Base-by-base conservation (phyloP, 129 eudicot species). In the Glebionis coronaria region DNA sequence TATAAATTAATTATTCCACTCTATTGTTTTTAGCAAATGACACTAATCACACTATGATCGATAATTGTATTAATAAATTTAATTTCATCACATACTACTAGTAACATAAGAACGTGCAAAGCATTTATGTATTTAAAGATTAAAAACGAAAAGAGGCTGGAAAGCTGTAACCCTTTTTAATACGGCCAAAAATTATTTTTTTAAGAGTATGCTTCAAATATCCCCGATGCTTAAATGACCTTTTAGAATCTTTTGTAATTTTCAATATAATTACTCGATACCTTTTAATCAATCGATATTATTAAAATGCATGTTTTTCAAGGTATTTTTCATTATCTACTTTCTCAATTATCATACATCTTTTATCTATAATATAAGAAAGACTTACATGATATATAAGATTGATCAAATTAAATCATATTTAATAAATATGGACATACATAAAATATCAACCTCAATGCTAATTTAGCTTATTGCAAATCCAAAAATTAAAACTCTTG, bases 121-220 rank as follows among this genome's bases (percentile, higher is more conserved):
- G 65, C 74, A 69, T 57, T 23, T 69, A 44, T 42, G 27, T 69
- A 42, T 13, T 21, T 53, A 4, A 44, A 23, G 20, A 20, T 7
- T 25, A n/a, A 18, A 18, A 8, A n/a, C 6, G 15, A 69, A 42
- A 69, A 57, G 56, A 56, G 52, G 15, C 56, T 35, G 23, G 74
- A 69, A 69, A 69, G 74, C 28, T 57, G 66, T 46, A 44, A 23
- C 74, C 45, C 56, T 69, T 69, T 69, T 25, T 56, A 57, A 25
- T 25, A 56, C 12, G 55, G 46, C 58, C 12, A 56, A 69, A 42
- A 69, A 18, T 6, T 5, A n/a, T 0, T 60, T 44, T 61, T 61
- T 61, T n/a, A 15, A 18, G 29, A 49, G 59, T 54, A 54, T 9
- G 54, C 54, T 49, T 49, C 54, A 49, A 47, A 49, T 13, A 12